A percentile compares a stretch with the other conserved stretches of the same genome.
These are phyloP conservation scores for Urochloa ruziziensis DNA, from an alignment of 176 grass and related monocot genomes.

Conservation along the genomic window DNA sequence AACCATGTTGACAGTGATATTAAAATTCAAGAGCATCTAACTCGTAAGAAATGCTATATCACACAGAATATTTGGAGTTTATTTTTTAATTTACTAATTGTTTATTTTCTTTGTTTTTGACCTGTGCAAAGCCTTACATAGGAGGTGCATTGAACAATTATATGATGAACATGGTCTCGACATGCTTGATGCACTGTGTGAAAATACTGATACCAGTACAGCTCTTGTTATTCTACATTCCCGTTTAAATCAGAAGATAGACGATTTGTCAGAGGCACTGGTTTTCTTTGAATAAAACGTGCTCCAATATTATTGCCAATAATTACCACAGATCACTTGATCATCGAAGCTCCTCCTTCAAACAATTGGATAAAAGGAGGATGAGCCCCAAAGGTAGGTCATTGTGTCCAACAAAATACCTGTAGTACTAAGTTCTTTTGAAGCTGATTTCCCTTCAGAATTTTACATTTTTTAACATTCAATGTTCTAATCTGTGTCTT, in stretches of 20 bases:
- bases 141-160: constrained; percentile 53
- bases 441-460: background rate
- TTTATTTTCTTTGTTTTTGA: background rate
- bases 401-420: background rate
- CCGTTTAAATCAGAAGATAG: constrained; percentile 55
- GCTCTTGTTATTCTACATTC: constrained; percentile 36
- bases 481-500: background rate
- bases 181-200: constrained; percentile 29
- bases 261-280: background rate
- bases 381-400: constrained; percentile 43
- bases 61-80: background rate
- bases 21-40: constrained; percentile 35
- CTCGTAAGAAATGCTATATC: constrained; percentile 35
- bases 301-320: constrained; percentile 21
- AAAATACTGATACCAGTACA: background rate
- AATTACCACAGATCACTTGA: constrained; percentile 49
- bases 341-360: constrained; percentile 38
- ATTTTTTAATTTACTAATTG: background rate
- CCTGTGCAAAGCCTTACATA: constrained; percentile 39
- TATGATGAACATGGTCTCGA: constrained; percentile 41
- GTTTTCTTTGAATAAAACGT: constrained; percentile 6
- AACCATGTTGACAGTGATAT: background rate
- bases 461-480: background rate
- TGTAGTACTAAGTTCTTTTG: background rate
- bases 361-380: constrained; percentile 41